Evolutionary conservation across 2,329 filamentous ascomycete species (phyloP).

Genomic region (Dactylellina parvicollis): DNA sequence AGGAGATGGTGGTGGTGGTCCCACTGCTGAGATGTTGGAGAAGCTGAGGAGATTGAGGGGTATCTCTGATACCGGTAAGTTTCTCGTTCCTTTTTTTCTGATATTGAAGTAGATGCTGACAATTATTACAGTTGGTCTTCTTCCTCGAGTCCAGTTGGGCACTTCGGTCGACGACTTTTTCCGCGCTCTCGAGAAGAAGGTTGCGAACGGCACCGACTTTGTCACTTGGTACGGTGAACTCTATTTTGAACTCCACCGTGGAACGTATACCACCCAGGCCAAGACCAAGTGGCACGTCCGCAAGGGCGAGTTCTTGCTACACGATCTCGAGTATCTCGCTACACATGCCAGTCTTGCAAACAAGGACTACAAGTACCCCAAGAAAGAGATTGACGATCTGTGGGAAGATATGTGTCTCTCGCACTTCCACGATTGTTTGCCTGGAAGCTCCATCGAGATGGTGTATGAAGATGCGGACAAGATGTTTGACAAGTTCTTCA

Average conservation of each 20-base stretch:
- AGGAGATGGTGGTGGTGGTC: conserved; percentile 93
- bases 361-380: conserved; percentile 84
- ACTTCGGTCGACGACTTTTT: conserved; percentile 95
- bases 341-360: conserved; percentile 82
- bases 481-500: conserved; percentile 84
- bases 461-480: conserved; percentile 95
- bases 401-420: conserved; percentile 93
- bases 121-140: conserved; percentile 69
- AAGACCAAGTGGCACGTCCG: conserved; percentile 98
- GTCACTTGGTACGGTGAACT: conserved; percentile 98
- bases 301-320: conserved; percentile 82
- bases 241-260: conserved; percentile 96
- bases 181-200: conserved; percentile 81
- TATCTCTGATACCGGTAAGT: conserved; percentile 76
- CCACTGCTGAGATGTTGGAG: conserved; percentile 91
- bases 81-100: conserved; percentile 2
- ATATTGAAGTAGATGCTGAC: not conserved
- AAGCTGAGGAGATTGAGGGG: conserved; percentile 93
- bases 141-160: conserved; percentile 89
- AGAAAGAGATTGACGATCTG: conserved; percentile 91
- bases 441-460: conserved; percentile 96
- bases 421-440: conserved; percentile 97
- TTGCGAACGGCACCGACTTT: conserved; percentile 70
- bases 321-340: conserved; percentile 86
- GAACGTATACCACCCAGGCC: conserved; percentile 95